Base-by-base conservation (phyloP, 1,284 basidiomycete genomes). In the Ganoderma resinaceum region DNA sequence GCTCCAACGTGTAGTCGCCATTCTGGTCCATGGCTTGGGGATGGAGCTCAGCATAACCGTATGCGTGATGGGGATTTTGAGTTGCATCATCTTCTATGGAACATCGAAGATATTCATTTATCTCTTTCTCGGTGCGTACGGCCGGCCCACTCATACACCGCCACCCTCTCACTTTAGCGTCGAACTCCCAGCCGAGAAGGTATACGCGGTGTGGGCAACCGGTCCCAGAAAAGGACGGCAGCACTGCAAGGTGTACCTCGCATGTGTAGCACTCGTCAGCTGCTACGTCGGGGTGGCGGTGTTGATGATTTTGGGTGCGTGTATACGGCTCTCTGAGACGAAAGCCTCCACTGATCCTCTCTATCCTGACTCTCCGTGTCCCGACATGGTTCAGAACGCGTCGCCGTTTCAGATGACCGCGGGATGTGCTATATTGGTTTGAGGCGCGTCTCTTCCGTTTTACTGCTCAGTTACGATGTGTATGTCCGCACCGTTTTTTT, bases 361-460 rank as follows among this genome's bases (percentile, higher is more conserved):
- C 53, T 31, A 20, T 12, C 57, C 49, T 49, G 23, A 52, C 23
- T 29, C 52, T 57, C 55, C 23, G 46, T 31, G 20, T 11, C 57
- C 49, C 38, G 16, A 18, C 38, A 46, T 37, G 14, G 26, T 2
- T 31, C 26, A 82, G 82, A 80, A 2, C 79, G 82, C 5, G 77
- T 83, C n/a, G 73, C 82, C 2, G 75, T 75, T 37, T 78, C 84
- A 59, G 60, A 76, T 3, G 63, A 73, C 0, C 80, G 82, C 46
- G 80, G 80, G 7, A 75, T 76, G 0, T 86, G 86, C 69, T 73
- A 83, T 20, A 86, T 86, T 33, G 85, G 85, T 0, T 73, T 87
- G n/a, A 76, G 76, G 62, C 71, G 73, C 18, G 29, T 55, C 74
- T 80, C 82, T 62, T 82, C 83, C 1, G 78, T 84, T 29, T 76